Evolutionary conservation across 139 green algal species (phyloP).

Genomic region (Monoraphidium neglectum): DNA sequence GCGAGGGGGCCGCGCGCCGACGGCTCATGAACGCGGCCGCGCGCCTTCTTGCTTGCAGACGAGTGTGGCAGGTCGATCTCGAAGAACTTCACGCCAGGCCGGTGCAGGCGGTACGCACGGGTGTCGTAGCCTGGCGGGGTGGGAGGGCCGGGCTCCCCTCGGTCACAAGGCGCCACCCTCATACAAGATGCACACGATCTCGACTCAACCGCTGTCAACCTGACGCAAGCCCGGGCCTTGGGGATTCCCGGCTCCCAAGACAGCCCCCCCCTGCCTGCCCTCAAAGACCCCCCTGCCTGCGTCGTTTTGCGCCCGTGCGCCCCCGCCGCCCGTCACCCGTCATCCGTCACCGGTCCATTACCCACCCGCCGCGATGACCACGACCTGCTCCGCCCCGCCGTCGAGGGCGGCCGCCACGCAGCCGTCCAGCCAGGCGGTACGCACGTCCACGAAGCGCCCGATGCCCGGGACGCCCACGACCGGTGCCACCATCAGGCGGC

Average conservation of each 20-base stretch:
- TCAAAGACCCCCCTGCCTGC: too few species aligned
- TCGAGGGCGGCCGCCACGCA: constrained; percentile 43
- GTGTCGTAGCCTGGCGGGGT: constrained; percentile 62
- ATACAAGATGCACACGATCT: too few species aligned
- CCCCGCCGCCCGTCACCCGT: too few species aligned
- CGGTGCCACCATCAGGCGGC: constrained; percentile 23
- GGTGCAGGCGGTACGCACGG: constrained; percentile 57
- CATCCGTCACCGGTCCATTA: too few species aligned
- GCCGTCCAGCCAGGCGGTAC: constrained; percentile 75
- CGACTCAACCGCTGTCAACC: too few species aligned
- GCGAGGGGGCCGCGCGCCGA: constrained; percentile 1
- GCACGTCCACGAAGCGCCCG: constrained; percentile 73
- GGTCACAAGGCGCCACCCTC: too few species aligned
- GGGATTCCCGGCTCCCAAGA: too few species aligned
- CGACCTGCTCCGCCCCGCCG: constrained; percentile 40
- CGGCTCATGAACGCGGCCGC: constrained; percentile 47
- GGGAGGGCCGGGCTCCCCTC: too few species aligned
- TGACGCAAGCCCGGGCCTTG: too few species aligned
- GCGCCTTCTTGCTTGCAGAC: constrained; percentile 48
- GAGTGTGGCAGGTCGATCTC: constrained; percentile 72
- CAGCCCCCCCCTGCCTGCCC: too few species aligned
- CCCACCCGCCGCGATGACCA: constrained; percentile 54
- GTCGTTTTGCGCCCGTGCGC: too few species aligned
- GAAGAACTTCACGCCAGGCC: constrained; percentile 39
- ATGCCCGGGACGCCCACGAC: constrained; percentile 44